phyloP scores from a whole-genome alignment of 2,329 filamentous ascomycete genomes.

The Seiridium unicorne region DNA sequence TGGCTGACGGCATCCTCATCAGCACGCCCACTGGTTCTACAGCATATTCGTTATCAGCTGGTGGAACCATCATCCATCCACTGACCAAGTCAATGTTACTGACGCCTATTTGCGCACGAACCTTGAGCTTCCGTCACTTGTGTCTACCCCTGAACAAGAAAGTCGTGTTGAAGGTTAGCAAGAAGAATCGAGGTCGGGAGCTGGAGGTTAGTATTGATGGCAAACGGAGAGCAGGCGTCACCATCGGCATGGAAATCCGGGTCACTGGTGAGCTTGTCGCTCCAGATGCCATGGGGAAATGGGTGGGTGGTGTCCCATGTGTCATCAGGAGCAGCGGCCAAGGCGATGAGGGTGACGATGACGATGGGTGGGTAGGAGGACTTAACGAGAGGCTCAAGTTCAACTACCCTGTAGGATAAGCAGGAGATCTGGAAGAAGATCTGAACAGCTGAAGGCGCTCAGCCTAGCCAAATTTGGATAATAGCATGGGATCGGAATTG shows the following conservation, averaged over 20 bases:
- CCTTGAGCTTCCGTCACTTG: conserved; percentile 85
- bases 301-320: conserved; percentile 75
- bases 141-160: conserved; percentile 85
- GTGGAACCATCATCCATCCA: conserved; percentile 91
- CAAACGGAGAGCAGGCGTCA: conserved; percentile 64
- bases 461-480: no score
- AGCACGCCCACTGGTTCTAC: conserved; percentile 94
- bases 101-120: conserved; percentile 91
- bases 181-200: conserved; percentile 74
- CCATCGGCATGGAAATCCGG: conserved; percentile 78
- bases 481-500: no score
- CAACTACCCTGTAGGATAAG: conserved; percentile 84
- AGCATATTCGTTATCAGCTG: conserved; percentile 90
- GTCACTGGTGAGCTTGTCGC: conserved; percentile 82
- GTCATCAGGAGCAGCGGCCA: conserved; percentile 66
- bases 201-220: conserved; percentile 81
- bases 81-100: conserved; percentile 84
- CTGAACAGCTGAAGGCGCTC: no score
- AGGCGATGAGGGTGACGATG: conserved; percentile 53
- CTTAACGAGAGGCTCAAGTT: conserved; percentile 94
- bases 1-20: conserved; percentile 92
- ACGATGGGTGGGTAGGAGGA: conserved; percentile 96
- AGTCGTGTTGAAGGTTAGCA: conserved; percentile 77
- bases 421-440: no score
- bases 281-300: conserved; percentile 15